Evolutionary conservation across 2,329 filamentous ascomycete species (phyloP).

Genomic region (Graphilbum fragrans): DNA sequence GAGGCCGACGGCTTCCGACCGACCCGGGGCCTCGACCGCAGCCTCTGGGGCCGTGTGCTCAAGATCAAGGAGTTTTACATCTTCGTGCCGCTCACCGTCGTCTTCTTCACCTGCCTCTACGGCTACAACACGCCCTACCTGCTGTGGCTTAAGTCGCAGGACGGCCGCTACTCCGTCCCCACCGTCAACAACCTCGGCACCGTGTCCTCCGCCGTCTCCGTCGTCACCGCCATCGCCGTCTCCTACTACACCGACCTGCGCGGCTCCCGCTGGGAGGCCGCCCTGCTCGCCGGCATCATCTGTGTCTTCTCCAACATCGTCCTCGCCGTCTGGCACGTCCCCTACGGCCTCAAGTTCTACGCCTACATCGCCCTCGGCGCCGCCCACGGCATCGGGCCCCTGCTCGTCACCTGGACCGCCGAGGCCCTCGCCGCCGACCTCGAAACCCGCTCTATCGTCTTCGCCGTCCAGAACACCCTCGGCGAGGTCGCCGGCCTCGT

Average conservation of each 20-base stretch:
- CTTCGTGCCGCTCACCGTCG: background rate
- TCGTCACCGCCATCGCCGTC: slow-evolving; percentile 21
- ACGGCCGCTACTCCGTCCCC: slow-evolving; percentile 22
- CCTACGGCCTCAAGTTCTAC: slow-evolving; percentile 28
- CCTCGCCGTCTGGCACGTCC: slow-evolving; percentile 36
- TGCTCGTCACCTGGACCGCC: slow-evolving; percentile 10
- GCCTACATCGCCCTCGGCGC: slow-evolving; percentile 1
- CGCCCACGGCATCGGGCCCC: background rate
- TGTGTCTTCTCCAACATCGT: slow-evolving; percentile 25
- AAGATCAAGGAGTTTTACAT: slow-evolving; percentile 25
- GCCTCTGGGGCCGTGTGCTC: slow-evolving; percentile 29
- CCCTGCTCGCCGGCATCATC: background rate
- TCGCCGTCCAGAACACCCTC: slow-evolving; percentile 11
- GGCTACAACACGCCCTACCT: slow-evolving; percentile 2
- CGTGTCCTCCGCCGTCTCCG: slow-evolving; percentile 23
- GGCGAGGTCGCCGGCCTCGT: slow-evolving; percentile 12
- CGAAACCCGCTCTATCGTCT: slow-evolving; percentile 12
- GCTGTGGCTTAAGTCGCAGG: slow-evolving; percentile 3
- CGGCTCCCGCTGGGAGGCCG: slow-evolving; percentile 1
- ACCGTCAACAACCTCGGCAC: slow-evolving; percentile 29
- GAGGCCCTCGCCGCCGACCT: slow-evolving; percentile 10
- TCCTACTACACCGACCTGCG: slow-evolving; percentile 21
- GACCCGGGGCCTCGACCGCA: slow-evolving; percentile 25
- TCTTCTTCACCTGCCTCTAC: slow-evolving; percentile 5
- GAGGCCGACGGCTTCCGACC: slow-evolving; percentile 16